A percentile compares a stretch with the other conserved stretches of the same genome.
Conservation (phyloP, 1,139 yeast species). For the Kodamaea fungicola region DNA sequence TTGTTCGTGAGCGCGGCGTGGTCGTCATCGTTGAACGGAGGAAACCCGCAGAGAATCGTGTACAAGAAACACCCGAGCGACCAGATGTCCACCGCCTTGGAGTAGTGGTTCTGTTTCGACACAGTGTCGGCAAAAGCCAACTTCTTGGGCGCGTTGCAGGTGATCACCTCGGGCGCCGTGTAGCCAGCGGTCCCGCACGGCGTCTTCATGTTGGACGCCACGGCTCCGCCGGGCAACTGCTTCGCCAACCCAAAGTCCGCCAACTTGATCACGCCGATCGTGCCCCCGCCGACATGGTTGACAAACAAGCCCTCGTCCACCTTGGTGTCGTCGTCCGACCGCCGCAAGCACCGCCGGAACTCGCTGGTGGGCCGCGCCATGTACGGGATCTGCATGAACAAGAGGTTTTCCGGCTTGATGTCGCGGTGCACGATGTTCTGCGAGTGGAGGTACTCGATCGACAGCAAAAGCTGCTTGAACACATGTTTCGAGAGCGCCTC, state of each 20-base stretch:
- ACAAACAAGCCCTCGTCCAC: conserved; percentile 82
- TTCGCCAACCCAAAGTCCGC: conserved; percentile 95
- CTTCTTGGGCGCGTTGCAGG: conserved; percentile 26
- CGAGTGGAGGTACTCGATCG: conserved; percentile 77
- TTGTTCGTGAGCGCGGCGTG: conserved; percentile 77
- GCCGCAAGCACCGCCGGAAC: conserved; percentile 44
- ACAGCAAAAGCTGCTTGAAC: conserved; percentile 77
- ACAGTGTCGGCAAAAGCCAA: conserved; percentile 16
- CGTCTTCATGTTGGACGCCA: conserved; percentile 57
- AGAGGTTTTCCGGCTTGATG: conserved; percentile 88
- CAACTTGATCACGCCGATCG: conserved; percentile 77
- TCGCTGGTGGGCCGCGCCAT: conserved; percentile 45
- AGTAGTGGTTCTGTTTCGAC: conserved; percentile 69
- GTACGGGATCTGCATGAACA: conserved; percentile 50
- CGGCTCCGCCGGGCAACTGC: conserved; percentile 52
- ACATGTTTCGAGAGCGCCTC: conserved; percentile 85
- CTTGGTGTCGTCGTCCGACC: conserved; percentile 75
- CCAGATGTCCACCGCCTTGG: conserved; percentile 95
- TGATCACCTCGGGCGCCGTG: conserved; percentile 92
- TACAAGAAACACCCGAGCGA: conserved; percentile 91
- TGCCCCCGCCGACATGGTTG: conserved; percentile 84
- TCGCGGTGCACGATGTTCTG: conserved; percentile 92
- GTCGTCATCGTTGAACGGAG: conserved; percentile 91
- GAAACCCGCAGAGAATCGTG: conserved; percentile 89
- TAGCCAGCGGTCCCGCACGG: conserved; percentile 92